A percentile compares a stretch with the other conserved stretches of the same genome.
Conservation (phyloP, 176 grass and related monocot genomes). For the Aegilops speltoides region DNA sequence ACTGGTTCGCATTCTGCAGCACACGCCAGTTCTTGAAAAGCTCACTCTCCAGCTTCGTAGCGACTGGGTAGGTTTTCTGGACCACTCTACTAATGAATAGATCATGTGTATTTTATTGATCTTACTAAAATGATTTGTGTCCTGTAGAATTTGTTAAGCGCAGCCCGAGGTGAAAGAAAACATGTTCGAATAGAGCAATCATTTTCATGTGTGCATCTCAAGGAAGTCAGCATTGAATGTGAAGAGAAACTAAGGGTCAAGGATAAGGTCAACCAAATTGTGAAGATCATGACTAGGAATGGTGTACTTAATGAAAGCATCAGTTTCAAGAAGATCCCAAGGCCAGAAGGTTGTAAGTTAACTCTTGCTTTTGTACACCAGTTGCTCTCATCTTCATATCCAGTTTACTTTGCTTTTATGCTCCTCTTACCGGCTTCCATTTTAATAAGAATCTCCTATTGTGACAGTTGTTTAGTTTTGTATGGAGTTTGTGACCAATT, state of each 20-base stretch:
- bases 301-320: not conserved
- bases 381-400: too few relatives aligned
- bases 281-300: slow-evolving; percentile 4
- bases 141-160: not conserved
- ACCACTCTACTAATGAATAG: not conserved
- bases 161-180: not conserved
- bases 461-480: not conserved
- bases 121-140: not conserved
- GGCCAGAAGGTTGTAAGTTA: slow-evolving; percentile 8
- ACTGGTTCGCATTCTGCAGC: slow-evolving; percentile 3
- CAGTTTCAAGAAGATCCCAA: slow-evolving; percentile 9
- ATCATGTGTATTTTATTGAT: not conserved
- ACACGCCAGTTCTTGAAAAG: not conserved
- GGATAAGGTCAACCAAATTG: slow-evolving; percentile 9
- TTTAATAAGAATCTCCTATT: not conserved
- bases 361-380: too few relatives aligned
- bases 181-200: not conserved
- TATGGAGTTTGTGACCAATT: not conserved
- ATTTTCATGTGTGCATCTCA: not conserved
- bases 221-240: slow-evolving; percentile 16
- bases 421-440: not conserved
- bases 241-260: slow-evolving; percentile 6
- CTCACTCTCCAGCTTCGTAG: slow-evolving; percentile 12
- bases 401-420: not conserved
- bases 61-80: not conserved